A percentile compares a stretch with the other conserved stretches of the same genome.
Evolutionary conservation across 2,329 filamentous ascomycete species (phyloP).

Genomic region (Pestalotiopsis sp.): DNA sequence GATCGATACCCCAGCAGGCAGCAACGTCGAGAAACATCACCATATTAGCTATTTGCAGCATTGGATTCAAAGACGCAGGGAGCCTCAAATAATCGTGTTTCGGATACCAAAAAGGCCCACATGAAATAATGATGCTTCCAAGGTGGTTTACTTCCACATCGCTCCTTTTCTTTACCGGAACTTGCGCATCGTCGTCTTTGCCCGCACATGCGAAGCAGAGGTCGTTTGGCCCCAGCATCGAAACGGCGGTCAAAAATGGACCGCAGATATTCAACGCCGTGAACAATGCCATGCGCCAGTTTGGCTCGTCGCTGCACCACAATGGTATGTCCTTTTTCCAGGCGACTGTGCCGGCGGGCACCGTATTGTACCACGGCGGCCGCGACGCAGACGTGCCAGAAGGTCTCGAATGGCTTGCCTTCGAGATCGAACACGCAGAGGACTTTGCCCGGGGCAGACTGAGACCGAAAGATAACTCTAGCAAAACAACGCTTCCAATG

Average conservation of each 20-base stretch:
- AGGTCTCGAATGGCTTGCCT: conserved; percentile 72
- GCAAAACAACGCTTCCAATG: not conserved
- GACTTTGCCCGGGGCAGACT: conserved; percentile 52
- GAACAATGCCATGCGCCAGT: conserved; percentile 73
- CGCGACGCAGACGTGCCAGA: conserved; percentile 45
- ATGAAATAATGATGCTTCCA: not conserved
- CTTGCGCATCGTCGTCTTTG: not conserved
- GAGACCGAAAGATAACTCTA: not conserved
- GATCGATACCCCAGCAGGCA: not conserved
- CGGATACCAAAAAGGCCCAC: not conserved
- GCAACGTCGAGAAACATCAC: not conserved
- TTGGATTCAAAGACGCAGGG: not conserved
- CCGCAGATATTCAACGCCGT: conserved; percentile 74
- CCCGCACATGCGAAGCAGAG: not conserved
- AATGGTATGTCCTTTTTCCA: conserved; percentile 77
- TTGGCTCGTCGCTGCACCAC: conserved; percentile 72
- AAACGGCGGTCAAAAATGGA: conserved; percentile 52
- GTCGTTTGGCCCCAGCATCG: conserved; percentile 37
- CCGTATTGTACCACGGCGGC: conserved; percentile 70
- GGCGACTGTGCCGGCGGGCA: conserved; percentile 65
- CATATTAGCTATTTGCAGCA: too few relatives aligned
- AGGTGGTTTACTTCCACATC: not conserved
- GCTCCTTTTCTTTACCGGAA: not conserved
- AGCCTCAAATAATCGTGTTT: not conserved
- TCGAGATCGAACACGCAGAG: conserved; percentile 75